These are phyloP conservation scores for Nothophytophthora sp. DNA, from an alignment of 352 stramenopile species.

Conservation along the genomic window DNA sequence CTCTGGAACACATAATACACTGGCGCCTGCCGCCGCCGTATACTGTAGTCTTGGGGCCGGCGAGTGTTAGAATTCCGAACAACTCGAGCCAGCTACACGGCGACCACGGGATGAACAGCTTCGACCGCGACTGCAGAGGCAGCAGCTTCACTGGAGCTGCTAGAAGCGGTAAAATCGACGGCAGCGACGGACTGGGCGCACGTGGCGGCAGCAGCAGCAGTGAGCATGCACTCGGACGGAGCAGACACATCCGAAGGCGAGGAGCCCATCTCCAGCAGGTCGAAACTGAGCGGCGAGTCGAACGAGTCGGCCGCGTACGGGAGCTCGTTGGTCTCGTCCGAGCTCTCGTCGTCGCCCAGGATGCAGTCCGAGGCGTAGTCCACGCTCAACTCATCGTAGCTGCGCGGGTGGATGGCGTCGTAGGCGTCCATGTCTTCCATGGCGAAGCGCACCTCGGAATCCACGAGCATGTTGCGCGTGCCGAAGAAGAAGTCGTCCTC, in stretches of 20 bases:
- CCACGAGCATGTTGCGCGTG: slow-evolving; percentile 39
- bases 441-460: slow-evolving; percentile 57
- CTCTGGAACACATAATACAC: slow-evolving; percentile 32
- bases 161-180: slow-evolving; percentile 1
- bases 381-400: slow-evolving; percentile 64
- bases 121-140: slow-evolving; percentile 12
- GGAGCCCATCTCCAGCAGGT: slow-evolving; percentile 63
- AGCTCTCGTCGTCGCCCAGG: slow-evolving; percentile 53
- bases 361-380: slow-evolving; percentile 77
- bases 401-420: slow-evolving; percentile 47
- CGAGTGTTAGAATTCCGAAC: slow-evolving; percentile 5
- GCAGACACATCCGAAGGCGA: slow-evolving; percentile 63
- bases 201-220: slow-evolving; percentile 24
- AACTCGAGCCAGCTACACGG: slow-evolving; percentile 17
- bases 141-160: slow-evolving; percentile 13
- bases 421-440: slow-evolving; percentile 83
- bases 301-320: slow-evolving; percentile 68
- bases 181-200: slow-evolving; percentile 21
- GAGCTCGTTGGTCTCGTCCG: slow-evolving; percentile 57
- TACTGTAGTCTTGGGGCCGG: too few relatives aligned
- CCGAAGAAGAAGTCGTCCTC: slow-evolving; percentile 62
- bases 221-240: slow-evolving; percentile 48
- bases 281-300: slow-evolving; percentile 47
- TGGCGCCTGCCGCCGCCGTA: slow-evolving; percentile 3
- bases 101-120: slow-evolving; percentile 15